A percentile compares a stretch with the other conserved stretches of the same genome.
phyloP scores from a whole-genome alignment of 2,329 filamentous ascomycete genomes.

The Macroventuria anomochaeta region DNA sequence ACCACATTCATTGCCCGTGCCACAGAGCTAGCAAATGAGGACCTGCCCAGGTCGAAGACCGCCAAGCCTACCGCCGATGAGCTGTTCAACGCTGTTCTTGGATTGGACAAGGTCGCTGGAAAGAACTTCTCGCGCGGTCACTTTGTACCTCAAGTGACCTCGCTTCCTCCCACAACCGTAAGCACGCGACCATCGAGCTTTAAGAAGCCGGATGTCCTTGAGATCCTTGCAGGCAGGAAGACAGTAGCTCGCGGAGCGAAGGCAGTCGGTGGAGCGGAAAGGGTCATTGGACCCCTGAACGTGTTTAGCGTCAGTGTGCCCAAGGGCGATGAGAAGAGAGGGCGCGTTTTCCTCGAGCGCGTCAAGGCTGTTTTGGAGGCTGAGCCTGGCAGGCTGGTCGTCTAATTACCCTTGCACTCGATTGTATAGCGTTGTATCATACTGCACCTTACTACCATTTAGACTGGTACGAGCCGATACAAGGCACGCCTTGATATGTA shows the following conservation, averaged over 20 bases:
- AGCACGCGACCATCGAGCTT: constrained; percentile 48
- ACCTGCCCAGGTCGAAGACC: constrained; percentile 72
- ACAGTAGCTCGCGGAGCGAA: constrained; percentile 37
- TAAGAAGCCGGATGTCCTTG: constrained; percentile 78
- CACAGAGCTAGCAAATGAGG: constrained; percentile 84
- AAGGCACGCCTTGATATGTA: constrained; percentile 5
- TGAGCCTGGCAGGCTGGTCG: constrained; percentile 48
- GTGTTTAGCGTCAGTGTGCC: constrained; percentile 83
- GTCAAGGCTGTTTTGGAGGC: constrained; percentile 76
- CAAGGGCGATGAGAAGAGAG: constrained; percentile 80
- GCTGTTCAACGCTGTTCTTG: constrained; percentile 88
- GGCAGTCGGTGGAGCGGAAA: constrained; percentile 35
- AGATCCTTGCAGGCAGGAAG: constrained; percentile 66
- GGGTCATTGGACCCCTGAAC: constrained; percentile 64
- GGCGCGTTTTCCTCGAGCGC: constrained; percentile 80
- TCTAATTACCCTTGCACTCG: constrained; percentile 31
- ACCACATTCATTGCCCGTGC: constrained; percentile 88
- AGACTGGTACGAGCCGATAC: constrained; percentile 5
- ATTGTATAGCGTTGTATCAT: constrained; percentile 37
- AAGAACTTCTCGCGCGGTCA: constrained; percentile 61
- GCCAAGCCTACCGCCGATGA: constrained; percentile 75
- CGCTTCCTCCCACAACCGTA: constrained; percentile 43
- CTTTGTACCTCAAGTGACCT: constrained; percentile 75
- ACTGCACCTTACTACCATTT: constrained; percentile 23
- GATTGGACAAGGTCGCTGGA: constrained; percentile 61